Evolutionary conservation across 1,284 basidiomycete genomes (phyloP).

Genomic region (Hymenochaete sp.): DNA sequence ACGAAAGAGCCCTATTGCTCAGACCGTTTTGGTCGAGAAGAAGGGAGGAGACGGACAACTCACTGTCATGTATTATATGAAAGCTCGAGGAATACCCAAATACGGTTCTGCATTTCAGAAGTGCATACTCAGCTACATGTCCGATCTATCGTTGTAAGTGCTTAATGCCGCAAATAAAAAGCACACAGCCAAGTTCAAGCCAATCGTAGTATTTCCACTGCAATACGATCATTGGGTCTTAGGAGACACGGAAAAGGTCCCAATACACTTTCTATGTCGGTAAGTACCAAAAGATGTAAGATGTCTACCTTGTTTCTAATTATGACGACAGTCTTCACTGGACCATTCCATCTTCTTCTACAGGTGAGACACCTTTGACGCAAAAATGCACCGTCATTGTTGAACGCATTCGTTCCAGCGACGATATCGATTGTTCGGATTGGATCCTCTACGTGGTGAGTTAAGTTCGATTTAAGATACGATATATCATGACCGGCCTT

Average conservation of each 20-base stretch:
- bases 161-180: conserved; percentile 1
- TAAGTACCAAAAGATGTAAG: conserved; percentile 27
- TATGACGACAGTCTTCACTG: conserved; percentile 53
- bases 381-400: conserved; percentile 3
- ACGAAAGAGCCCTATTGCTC: conserved; percentile 61
- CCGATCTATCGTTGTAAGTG: conserved; percentile 73
- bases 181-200: conserved; percentile 5
- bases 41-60: conserved; percentile 38
- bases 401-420: conserved; percentile 32
- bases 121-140: conserved; percentile 83
- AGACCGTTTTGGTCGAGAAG: conserved; percentile 40
- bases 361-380: conserved; percentile 24
- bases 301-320: not conserved
- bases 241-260: conserved; percentile 40
- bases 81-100: conserved; percentile 55
- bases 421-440: conserved; percentile 68
- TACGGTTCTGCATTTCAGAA: conserved; percentile 74
- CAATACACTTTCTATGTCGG: conserved; percentile 60
- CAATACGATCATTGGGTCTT: conserved; percentile 58
- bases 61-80: conserved; percentile 74
- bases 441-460: conserved; percentile 76
- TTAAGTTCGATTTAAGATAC: conserved; percentile 7
- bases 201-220: conserved; percentile 52
- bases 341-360: conserved; percentile 87
- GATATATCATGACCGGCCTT: conserved; percentile 5